Evolutionary conservation across 2,329 filamentous ascomycete species (phyloP), one percentile per base, ranked within the genome.

Genomic region (Aspergillus puulaauensis): DNA sequence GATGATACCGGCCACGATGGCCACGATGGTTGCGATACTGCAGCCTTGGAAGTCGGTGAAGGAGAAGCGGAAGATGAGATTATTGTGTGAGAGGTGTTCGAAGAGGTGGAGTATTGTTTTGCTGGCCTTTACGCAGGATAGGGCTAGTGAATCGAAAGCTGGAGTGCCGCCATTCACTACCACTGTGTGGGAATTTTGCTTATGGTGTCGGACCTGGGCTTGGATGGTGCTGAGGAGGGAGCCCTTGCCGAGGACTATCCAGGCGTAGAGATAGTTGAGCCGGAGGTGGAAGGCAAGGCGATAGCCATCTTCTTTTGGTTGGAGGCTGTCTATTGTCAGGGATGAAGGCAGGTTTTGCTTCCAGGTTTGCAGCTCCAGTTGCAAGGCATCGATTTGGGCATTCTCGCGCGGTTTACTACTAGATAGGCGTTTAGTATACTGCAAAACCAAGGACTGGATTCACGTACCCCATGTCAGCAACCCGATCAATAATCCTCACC

Each of bases 21-120:
- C 27, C 14, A 76, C 68, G 23, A 75, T 75, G 2, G 71, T 75
- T 4, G 73, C 73, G 15, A 72, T 74, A 39, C 73, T 75, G 56
- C 73, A 75, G 12, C 71, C 73, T 50, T 76, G 73, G 21, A 76
- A 75, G 58, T 76, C 73, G 4, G 73, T 74, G 47, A 76, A 76
- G 0, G 73, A 75, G 48, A 76, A 75, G 0, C 69, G 66, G 2
- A 70, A 69, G n/a, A 71, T 68, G 6, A 52, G 15, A 14, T 43
- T 19, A 8, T 73, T 73, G 3, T 65, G 64, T 3, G 56, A 62
- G 15, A 75, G 48, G 3, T 54, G 66, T 15, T 52, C 49, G 37
- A 21, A 52, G 17, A 48, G 27, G 6, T 24, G 24, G 6, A 48
- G 15, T 11, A 48, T 35, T 27, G 11, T 33, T 48, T 48, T 35